Base-by-base conservation (phyloP, 176 grass and related monocot species). In the Phyllostachys edulis region DNA sequence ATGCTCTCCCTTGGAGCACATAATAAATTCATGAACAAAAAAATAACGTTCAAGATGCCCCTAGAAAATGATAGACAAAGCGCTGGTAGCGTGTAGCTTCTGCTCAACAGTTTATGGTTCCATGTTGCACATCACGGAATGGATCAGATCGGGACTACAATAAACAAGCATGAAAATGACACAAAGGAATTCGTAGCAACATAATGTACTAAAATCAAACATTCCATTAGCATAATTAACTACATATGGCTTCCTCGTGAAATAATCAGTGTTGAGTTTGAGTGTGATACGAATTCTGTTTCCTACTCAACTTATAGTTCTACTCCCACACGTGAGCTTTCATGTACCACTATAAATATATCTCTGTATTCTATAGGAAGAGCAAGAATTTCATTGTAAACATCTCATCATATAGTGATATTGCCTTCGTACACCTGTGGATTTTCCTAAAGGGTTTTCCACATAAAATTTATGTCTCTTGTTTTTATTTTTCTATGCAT, bases 81-180 rank as follows among this genome's bases (percentile, higher is more conserved):
- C 8, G 10, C 6, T 34, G 52, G 44, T 21, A 54, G 59, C 70
- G 27, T 52, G 44, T 52, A 44, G 16, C 62, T 16, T 26, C 68
- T 64, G 54, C 71, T 76, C 42, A 27, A 6, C 54, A 6, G 20
- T 18, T 45, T 17, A 26, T 50, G 44, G 55, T n/a, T 74, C 45
- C 88, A 67, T 45, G 71, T 72, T 68, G 82, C 69, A 17, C 77
- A 65, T 70, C 71, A 82, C 24, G 29, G 15, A 17, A 41, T 76
- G 47, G 84, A 90, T 90, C 65, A 78, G 78, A 82, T 54, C 39
- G 84, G 79, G 3, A 79, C 83, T 73, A 82, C 27, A 7, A 9
- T 82, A 41, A 50, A 67, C 7, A 77, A 38, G n/a, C 79, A 67
- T 21, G 88, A 90, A 27, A 69, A 72, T 54, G 88, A 82, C 84